These are phyloP conservation scores for Leptodermis oblonga DNA, from an alignment of 257 asterid genomes.

Conservation along the genomic window DNA sequence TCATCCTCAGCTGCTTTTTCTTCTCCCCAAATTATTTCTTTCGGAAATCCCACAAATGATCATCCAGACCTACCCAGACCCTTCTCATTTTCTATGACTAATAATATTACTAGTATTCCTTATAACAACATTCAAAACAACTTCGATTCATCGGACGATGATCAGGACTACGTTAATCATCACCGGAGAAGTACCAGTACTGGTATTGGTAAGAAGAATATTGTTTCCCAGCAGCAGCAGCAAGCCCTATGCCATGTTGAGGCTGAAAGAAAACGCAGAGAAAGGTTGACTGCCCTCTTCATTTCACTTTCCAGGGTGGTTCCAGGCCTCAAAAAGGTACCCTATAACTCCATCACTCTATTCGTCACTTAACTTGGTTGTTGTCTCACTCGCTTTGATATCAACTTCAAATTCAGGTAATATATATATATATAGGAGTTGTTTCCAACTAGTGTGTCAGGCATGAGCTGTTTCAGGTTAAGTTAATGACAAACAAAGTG, in stretches of 20 bases:
- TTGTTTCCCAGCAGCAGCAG: slow-evolving; percentile 8
- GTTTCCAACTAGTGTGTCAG: no score
- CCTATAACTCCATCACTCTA: no score
- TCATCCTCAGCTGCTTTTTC: neutral
- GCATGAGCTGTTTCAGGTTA: no score
- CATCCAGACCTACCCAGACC: neutral
- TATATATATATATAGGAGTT: no score
- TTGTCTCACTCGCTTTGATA: no score
- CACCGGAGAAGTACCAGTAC: neutral
- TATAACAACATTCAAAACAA: neutral
- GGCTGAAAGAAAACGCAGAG: slow-evolving; percentile 61
- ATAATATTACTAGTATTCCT: neutral
- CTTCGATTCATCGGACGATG: neutral
- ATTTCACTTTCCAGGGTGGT: slow-evolving; percentile 48
- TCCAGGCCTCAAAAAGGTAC: slow-evolving; percentile 68
- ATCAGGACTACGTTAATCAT: neutral
- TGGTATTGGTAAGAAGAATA: slow-evolving; percentile 18
- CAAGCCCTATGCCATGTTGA: slow-evolving; percentile 32
- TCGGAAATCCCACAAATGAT: slow-evolving; percentile 2
- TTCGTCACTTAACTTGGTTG: no score
- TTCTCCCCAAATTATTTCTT: slow-evolving; percentile 20
- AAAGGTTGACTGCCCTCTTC: slow-evolving; percentile 51
- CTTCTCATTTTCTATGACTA: neutral
- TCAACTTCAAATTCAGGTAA: no score
- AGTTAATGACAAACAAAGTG: no score